phyloP scores from a whole-genome alignment of 1,139 yeast genomes.

The Arxiozyma telluris region DNA sequence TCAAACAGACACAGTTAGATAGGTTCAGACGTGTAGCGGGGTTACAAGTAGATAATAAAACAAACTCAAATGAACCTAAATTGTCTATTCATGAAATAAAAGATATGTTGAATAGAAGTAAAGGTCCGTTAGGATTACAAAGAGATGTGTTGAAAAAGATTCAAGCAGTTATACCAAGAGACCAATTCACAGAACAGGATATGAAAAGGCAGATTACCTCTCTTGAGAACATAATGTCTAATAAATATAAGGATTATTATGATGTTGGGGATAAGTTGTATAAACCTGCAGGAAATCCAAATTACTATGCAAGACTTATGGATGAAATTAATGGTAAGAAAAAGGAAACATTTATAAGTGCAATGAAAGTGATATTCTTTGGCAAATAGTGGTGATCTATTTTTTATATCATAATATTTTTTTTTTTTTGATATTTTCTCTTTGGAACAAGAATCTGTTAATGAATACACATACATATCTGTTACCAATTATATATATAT shows the following conservation, averaged over 20 bases:
- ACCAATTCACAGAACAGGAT: conserved; percentile 40
- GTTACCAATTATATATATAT: background rate
- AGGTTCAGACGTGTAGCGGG: conserved; percentile 44
- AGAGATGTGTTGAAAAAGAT: conserved; percentile 30
- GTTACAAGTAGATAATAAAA: conserved; percentile 22
- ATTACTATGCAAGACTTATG: conserved; percentile 62
- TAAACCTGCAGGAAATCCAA: conserved; percentile 75
- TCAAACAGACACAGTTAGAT: conserved; percentile 56
- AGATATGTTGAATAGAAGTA: conserved; percentile 29
- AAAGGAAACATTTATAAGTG: conserved; percentile 56
- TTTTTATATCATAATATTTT: too few relatives aligned
- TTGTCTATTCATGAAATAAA: conserved; percentile 29
- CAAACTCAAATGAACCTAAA: conserved; percentile 25
- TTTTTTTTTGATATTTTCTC: too few relatives aligned
- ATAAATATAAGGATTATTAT: conserved; percentile 57
- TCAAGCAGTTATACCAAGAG: conserved; percentile 34
- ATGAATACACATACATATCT: background rate
- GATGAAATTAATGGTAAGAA: conserved; percentile 66
- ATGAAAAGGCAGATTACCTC: conserved; percentile 53
- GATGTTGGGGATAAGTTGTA: conserved; percentile 56
- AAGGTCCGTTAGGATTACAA: conserved; percentile 29
- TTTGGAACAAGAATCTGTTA: background rate
- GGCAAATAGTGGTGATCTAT: conserved; percentile 40
- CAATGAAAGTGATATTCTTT: conserved; percentile 58
- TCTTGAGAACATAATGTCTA: conserved; percentile 48